Evolutionary conservation across 108 stramenopile genomes (phyloP).

Genomic region (Nannochloropsis gaditana): DNA sequence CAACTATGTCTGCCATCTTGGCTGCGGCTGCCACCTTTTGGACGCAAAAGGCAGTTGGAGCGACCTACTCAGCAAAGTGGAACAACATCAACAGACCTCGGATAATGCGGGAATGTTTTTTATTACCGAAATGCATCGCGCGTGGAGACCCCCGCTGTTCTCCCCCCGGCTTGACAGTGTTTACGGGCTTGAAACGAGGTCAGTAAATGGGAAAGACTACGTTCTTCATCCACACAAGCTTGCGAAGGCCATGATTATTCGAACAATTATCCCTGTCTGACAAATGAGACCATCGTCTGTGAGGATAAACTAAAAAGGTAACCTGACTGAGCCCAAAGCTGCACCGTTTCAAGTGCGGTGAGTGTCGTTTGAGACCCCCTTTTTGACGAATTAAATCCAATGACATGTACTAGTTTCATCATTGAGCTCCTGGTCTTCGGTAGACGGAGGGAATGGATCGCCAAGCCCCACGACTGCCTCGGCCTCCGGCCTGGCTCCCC

Average conservation of each 20-base stretch:
- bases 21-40: not conserved
- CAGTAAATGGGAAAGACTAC: not conserved
- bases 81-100: not conserved
- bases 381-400: too few relatives aligned
- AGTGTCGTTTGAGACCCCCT: too few relatives aligned
- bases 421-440: not conserved
- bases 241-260: not conserved
- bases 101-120: too few relatives aligned
- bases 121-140: too few relatives aligned
- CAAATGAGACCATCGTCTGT: not conserved
- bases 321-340: constrained; percentile 2
- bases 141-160: too few relatives aligned
- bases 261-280: constrained; percentile 18
- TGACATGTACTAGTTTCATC: too few relatives aligned
- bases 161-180: too few relatives aligned
- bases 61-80: not conserved
- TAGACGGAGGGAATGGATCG: not conserved
- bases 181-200: not conserved
- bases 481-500: not conserved
- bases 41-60: not conserved
- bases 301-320: constrained; percentile 20
- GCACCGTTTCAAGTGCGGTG: not conserved
- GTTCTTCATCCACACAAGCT: not conserved
- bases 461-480: not conserved
- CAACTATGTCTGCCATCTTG: not conserved